phyloP scores from a whole-genome alignment of 2,329 filamentous ascomycete species.

The Geosmithia putterillii region DNA sequence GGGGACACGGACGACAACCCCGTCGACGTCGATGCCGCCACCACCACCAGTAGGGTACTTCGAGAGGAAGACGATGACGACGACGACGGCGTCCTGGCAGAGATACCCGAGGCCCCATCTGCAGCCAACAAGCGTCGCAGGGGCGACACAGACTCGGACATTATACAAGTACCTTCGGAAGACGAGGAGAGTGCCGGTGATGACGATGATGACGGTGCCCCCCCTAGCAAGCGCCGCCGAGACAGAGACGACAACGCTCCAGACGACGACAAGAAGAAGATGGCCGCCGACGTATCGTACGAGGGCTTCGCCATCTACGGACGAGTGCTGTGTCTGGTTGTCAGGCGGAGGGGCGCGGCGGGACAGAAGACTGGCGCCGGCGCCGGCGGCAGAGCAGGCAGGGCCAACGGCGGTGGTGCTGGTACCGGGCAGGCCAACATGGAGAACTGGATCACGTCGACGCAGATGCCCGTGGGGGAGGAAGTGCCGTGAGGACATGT shows the following conservation, averaged over 20 bases:
- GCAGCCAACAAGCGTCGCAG: constrained; percentile 17
- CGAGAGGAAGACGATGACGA: constrained; percentile 37
- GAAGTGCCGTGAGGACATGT: constrained; percentile 15
- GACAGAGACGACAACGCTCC: constrained; percentile 19
- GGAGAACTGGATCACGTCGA: constrained; percentile 77
- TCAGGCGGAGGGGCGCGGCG: constrained; percentile 54
- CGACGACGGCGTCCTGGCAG: constrained; percentile 14
- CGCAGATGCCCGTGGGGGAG: constrained; percentile 45
- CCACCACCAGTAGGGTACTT: constrained; percentile 17
- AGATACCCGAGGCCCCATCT: constrained; percentile 18
- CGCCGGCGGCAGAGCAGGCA: constrained; percentile 10
- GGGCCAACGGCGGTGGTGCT: constrained; percentile 14
- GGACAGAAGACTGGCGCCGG: constrained; percentile 3
- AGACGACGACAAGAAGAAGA: constrained; percentile 77
- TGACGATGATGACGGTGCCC: constrained; percentile 20
- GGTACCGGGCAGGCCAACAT: constrained; percentile 55
- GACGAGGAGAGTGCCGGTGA: too few species aligned
- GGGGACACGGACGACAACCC: constrained; percentile 40
- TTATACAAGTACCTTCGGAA: background rate
- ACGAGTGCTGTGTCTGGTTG: constrained; percentile 79
- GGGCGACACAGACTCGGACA: constrained; percentile 1
- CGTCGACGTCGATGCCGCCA: constrained; percentile 34
- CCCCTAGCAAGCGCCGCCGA: constrained; percentile 31
- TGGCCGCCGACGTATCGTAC: constrained; percentile 75
- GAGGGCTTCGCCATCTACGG: constrained; percentile 96